Percentiles rank a stretch among this genome's conserved stretches.
Conservation (phyloP, 768 basidiomycete species). For the Suillus hirtellus region DNA sequence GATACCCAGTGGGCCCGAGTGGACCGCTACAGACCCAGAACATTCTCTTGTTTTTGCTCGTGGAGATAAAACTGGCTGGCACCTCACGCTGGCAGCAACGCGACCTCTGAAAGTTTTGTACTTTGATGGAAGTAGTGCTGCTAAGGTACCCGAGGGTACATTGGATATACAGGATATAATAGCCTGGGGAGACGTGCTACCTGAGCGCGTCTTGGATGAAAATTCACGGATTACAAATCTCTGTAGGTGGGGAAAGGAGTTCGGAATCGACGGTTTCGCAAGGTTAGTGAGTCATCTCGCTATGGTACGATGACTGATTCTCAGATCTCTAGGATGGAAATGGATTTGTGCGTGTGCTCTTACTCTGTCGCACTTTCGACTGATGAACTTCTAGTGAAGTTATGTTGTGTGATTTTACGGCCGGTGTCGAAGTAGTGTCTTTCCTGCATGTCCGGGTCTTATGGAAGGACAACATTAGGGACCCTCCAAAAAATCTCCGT, state of each 20-base stretch:
- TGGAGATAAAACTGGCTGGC: conserved; percentile 20
- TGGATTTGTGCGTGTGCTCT: conserved; percentile 33
- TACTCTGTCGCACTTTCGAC: not conserved
- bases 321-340: conserved; percentile 24
- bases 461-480: not conserved
- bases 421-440: conserved; percentile 41
- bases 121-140: conserved; percentile 34
- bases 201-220: conserved; percentile 24
- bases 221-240: conserved; percentile 27
- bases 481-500: not conserved
- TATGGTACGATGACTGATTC: not conserved
- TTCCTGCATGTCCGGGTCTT: conserved; percentile 34
- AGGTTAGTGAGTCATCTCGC: conserved; percentile 14
- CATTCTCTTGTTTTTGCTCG: conserved; percentile 40
- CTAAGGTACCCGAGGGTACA: conserved; percentile 31
- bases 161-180: conserved; percentile 39
- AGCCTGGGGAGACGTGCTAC: conserved; percentile 27
- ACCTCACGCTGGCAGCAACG: conserved; percentile 29
- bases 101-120: conserved; percentile 34
- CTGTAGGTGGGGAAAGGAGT: conserved; percentile 34
- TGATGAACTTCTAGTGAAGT: conserved; percentile 37
- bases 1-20: conserved; percentile 32
- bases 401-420: conserved; percentile 48
- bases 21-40: conserved; percentile 38
- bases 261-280: conserved; percentile 37